Percentiles rank a stretch among this genome's conserved stretches.
Evolutionary conservation across 1,284 basidiomycete species (phyloP).

Genomic region (Stereum hirsutum): DNA sequence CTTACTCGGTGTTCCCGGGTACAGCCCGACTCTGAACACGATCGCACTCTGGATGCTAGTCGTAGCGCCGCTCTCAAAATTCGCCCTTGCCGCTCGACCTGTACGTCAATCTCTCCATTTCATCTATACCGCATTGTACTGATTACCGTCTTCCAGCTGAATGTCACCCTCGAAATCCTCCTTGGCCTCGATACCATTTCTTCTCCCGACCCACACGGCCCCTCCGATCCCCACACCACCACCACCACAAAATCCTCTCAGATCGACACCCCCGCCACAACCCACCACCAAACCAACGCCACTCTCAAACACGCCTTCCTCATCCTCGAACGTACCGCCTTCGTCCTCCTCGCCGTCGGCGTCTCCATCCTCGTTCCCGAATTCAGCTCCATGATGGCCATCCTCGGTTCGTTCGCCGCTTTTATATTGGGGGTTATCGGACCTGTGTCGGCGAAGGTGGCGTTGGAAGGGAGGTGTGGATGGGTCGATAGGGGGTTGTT

Average conservation of each 20-base stretch:
- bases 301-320: slow-evolving; percentile 36
- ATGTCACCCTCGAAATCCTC: slow-evolving; percentile 70
- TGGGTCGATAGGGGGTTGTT: slow-evolving; percentile 50
- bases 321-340: slow-evolving; percentile 46
- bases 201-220: no score
- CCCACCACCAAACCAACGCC: slow-evolving; percentile 8
- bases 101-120: slow-evolving; percentile 31
- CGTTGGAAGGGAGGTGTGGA: slow-evolving; percentile 39
- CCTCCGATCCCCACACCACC: slow-evolving; percentile 27
- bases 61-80: slow-evolving; percentile 84
- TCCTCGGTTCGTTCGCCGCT: slow-evolving; percentile 81
- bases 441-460: slow-evolving; percentile 59
- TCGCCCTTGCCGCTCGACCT: slow-evolving; percentile 79
- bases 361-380: slow-evolving; percentile 78
- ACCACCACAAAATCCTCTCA: slow-evolving; percentile 18
- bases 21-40: slow-evolving; percentile 67
- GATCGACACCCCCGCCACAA: slow-evolving; percentile 7
- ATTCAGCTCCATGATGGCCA: slow-evolving; percentile 87
- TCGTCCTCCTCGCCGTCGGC: slow-evolving; percentile 53
- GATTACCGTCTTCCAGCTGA: slow-evolving; percentile 40
- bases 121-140: neutral
- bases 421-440: slow-evolving; percentile 81
- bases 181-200: slow-evolving; percentile 56
- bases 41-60: slow-evolving; percentile 87
- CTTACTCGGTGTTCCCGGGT: slow-evolving; percentile 69